phyloP scores from a whole-genome alignment of 345 rosid species.

The Rubroshorea leprosula region DNA sequence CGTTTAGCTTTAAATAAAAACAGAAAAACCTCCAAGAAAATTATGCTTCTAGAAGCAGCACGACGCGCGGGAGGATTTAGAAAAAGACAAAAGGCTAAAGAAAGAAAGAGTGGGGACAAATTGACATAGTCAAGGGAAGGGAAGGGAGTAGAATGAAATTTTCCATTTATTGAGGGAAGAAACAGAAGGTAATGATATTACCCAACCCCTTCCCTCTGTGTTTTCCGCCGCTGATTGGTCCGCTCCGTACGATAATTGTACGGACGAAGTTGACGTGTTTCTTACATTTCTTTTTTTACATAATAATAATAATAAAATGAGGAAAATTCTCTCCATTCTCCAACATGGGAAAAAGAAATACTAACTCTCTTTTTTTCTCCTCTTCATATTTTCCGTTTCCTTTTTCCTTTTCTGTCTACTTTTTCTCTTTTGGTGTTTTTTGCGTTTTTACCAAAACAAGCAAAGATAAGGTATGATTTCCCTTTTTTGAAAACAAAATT shows the following conservation, averaged over 20 bases:
- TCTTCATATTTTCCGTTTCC: not conserved
- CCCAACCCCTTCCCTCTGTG: constrained; percentile 3
- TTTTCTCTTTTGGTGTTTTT: not conserved
- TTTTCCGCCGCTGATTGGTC: constrained; percentile 35
- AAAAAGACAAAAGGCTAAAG: too few relatives aligned
- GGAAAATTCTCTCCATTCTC: not conserved
- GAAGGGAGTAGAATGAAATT: too few relatives aligned
- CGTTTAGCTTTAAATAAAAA: too few relatives aligned
- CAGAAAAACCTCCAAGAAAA: too few relatives aligned
- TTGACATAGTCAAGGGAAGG: too few relatives aligned
- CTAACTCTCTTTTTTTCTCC: not conserved
- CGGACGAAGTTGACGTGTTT: constrained; percentile 28
- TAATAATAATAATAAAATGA: too few relatives aligned
- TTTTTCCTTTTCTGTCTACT: not conserved
- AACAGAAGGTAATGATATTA: not conserved
- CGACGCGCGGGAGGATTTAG: too few relatives aligned
- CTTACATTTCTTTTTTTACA: not conserved
- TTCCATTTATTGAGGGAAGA: not conserved
- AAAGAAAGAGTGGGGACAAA: too few relatives aligned
- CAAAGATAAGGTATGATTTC: constrained; percentile 8
- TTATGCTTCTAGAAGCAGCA: too few relatives aligned
- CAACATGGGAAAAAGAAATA: not conserved
- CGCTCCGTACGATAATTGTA: constrained; percentile 15
- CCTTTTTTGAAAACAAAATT: too few relatives aligned
- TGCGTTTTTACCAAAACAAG: constrained; percentile 11